phyloP scores from a whole-genome alignment of 1,139 yeast genomes.

The Yamadazyma sp. region DNA sequence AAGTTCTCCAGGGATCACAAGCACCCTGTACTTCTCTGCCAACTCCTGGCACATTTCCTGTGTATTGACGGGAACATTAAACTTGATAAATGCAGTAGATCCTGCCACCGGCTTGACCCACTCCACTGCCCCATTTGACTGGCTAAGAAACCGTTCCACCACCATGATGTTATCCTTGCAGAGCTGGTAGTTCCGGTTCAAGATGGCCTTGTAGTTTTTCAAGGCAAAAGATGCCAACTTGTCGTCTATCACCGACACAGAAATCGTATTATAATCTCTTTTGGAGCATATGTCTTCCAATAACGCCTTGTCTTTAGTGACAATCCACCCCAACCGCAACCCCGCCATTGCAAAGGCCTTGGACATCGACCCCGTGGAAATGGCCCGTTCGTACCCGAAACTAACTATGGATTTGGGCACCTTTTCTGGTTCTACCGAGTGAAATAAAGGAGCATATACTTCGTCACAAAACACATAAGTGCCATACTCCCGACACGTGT shows the following conservation, averaged over 20 bases:
- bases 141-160: constrained; percentile 32
- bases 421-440: constrained; percentile 20
- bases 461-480: constrained; percentile 51
- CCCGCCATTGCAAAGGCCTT: constrained; percentile 60
- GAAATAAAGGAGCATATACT: constrained; percentile 56
- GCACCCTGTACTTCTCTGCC: constrained; percentile 31
- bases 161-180: constrained; percentile 37
- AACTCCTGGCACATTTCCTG: constrained; percentile 34
- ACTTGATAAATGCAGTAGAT: constrained; percentile 45
- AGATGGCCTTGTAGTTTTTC: constrained; percentile 28
- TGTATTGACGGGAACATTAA: constrained; percentile 29
- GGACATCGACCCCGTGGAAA: constrained; percentile 53
- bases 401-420: constrained; percentile 38
- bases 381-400: constrained; percentile 42
- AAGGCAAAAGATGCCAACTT: constrained; percentile 46
- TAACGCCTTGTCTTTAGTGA: constrained; percentile 30
- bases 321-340: constrained; percentile 55
- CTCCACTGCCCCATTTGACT: constrained; percentile 30
- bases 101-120: constrained; percentile 53
- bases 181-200: constrained; percentile 37
- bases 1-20: constrained; percentile 55
- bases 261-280: constrained; percentile 55
- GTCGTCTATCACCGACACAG: constrained; percentile 52
- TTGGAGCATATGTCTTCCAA: constrained; percentile 35
- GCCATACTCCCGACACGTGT: constrained; percentile 33